Evolutionary conservation across 495 filamentous ascomycete genomes (phyloP), one percentile per base, ranked within the genome.

Genomic region (Saxophila tyrrhenica): DNA sequence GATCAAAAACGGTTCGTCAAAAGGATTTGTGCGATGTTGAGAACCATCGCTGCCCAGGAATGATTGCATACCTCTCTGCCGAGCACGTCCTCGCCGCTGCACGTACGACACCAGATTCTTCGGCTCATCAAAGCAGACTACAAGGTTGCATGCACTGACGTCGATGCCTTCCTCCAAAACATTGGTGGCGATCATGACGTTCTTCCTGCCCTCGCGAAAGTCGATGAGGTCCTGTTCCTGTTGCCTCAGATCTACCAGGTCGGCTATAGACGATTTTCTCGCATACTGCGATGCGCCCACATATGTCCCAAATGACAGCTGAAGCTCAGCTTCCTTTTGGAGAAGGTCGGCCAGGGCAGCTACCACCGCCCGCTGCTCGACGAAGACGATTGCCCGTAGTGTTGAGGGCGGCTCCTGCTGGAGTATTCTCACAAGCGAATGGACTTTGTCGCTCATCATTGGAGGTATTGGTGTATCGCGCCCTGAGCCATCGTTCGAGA

Each of bases 81-180:
- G 75, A 5, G 91, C 91, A 51, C 92, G 75, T 1, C 91, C 91
- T 16, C 91, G 80, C 20, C 90, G 77, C 65, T 98, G 91, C 17
- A 98, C 80, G 65, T 91, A 95, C 0, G 87, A 85, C 61, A 90
- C 91, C 25, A 94, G 68, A 51, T 84, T 91, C 5, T 71, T 65
- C 2, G 87, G 88, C 39, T 75, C 69, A 55, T 94, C 80, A 62
- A 86, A 94, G 62, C 88, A 92, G n/a, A 95, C 73, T 13, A 96
- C 88, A 29, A 88, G 63, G 61, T 91, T 86, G 65, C 91, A 96
- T 7, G 82, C 81, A 9, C 84, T 83, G 1, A 96, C 76, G 65
- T 96, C 91, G 39, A 98, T 86, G 0, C 91, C 92, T 68, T 98
- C 92, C 67, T 97, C 91, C 0, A 94, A 21, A 5, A 90, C 90